Evolutionary conservation across 495 filamentous ascomycete species (phyloP), one percentile per base, ranked within the genome.

Genomic region (Annulohypoxylon nitens): DNA sequence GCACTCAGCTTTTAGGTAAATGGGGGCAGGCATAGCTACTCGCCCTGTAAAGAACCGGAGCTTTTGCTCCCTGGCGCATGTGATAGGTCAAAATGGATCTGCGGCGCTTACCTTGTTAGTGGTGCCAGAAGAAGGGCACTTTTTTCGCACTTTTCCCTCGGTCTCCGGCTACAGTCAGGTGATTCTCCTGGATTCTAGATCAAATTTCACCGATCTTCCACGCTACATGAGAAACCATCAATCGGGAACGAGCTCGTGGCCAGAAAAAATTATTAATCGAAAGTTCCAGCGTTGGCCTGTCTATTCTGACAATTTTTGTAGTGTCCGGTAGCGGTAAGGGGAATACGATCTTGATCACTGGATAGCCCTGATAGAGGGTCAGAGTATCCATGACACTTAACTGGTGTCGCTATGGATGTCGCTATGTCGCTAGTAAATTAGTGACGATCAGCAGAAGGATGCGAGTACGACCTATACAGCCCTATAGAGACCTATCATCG

Each of bases 101-200:
- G 76, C 76, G 61, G 79, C 78, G 78, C 78, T 80, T 81, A 78
- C 79, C 67, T 39, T 67, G 67, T 75, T 70, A 70, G 72, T 75
- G 53, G 57, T 70, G 50, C 72, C 72, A 67, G 61, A 33, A 18
- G 51, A 59, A 61, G 50, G 58, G 67, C 43, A 41, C 59, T 16
- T 53, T 65, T 65, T 73, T 73, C 25, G 10, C 25, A n/a, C 25
- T n/a, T 54, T 54, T 54, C 50, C 37, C 48, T 74, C 50, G 20
- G 61, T 51, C 71, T 69, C 69, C 48, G 61, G 67, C 66, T 26
- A 57, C 66, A 10, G 61, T 74, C 62, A 69, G 51, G 67, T 74
- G 61, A 67, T 69, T 61, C 50, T 37, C 37, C 14, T 41, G 3
- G 26, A 74, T 62, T 70, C 71, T 70, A 70, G 71, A 64, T 70